phyloP scores from a whole-genome alignment of 2,329 filamentous ascomycete genomes.

The Rhynchosporium secalis region DNA sequence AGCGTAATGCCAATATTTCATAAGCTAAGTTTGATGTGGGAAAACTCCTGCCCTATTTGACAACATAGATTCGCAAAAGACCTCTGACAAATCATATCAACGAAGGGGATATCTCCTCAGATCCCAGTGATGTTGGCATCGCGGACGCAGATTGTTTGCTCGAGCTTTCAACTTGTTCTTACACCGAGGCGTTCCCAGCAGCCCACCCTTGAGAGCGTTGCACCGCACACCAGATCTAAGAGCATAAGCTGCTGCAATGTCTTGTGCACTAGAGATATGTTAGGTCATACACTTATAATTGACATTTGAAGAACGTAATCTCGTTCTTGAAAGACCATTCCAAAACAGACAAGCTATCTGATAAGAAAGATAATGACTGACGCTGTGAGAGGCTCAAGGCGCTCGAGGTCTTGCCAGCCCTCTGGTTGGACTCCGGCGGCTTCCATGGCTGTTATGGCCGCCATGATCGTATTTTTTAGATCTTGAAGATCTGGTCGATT shows the following conservation, averaged over 20 bases:
- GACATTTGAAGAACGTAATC: neutral
- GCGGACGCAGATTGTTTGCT: neutral
- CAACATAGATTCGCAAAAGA: too few relatives aligned
- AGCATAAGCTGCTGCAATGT: neutral
- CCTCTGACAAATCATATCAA: neutral
- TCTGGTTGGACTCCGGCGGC: neutral
- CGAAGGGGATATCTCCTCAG: neutral
- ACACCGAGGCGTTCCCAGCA: neutral
- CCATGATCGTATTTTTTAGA: neutral
- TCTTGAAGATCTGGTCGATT: neutral
- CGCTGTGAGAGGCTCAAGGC: neutral
- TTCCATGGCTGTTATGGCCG: neutral
- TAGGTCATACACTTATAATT: neutral
- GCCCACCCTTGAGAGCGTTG: neutral
- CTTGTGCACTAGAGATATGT: neutral
- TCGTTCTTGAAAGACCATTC: neutral
- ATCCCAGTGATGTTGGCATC: neutral
- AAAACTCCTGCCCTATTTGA: too few relatives aligned
- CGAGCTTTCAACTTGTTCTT: neutral
- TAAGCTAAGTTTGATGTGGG: too few relatives aligned
- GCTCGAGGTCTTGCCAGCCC: conserved; percentile 1
- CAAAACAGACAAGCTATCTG: neutral
- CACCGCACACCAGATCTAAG: neutral
- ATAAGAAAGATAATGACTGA: neutral
- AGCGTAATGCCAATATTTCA: too few relatives aligned